Conservation (phyloP, 495 filamentous ascomycete species). For the Hyaloscypha variabilis region DNA sequence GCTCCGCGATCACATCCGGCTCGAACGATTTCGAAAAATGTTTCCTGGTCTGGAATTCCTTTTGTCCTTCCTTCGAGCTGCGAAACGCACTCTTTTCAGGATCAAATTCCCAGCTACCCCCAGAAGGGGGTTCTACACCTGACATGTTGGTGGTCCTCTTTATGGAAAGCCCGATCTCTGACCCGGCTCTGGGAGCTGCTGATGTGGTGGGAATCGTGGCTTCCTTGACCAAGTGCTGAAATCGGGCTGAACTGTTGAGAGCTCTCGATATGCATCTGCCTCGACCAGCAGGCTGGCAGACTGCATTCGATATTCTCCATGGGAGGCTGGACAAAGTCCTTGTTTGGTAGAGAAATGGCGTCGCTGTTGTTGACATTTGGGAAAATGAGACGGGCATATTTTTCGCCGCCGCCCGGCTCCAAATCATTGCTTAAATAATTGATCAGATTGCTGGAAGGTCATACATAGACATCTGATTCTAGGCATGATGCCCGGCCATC, state of each 20-base stretch:
- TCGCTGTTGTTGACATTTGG: constrained; percentile 17
- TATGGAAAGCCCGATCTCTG: not conserved
- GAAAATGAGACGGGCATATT: not conserved
- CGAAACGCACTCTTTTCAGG: not conserved
- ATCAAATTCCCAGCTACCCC: not conserved
- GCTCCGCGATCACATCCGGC: not conserved
- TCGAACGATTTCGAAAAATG: not conserved
- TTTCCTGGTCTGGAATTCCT: not conserved
- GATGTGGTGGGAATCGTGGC: not conserved
- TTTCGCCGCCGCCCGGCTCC: not conserved
- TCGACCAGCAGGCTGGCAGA: not conserved
- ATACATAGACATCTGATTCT: not conserved
- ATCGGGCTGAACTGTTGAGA: not conserved
- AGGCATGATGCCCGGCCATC: not conserved
- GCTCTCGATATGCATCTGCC: not conserved
- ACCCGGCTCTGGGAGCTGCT: not conserved
- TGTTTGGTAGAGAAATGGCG: constrained; percentile 74
- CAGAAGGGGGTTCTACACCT: not conserved
- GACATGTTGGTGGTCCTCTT: constrained; percentile 10
- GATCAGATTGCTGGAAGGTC: not conserved
- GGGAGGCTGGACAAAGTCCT: constrained; percentile 51
- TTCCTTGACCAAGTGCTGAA: not conserved
- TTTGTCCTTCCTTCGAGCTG: not conserved
- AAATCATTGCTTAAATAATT: not conserved
- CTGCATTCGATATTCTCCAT: constrained; percentile 21